phyloP scores from a whole-genome alignment of 2,329 filamentous ascomycete genomes.

The Xylariaceae sp. region DNA sequence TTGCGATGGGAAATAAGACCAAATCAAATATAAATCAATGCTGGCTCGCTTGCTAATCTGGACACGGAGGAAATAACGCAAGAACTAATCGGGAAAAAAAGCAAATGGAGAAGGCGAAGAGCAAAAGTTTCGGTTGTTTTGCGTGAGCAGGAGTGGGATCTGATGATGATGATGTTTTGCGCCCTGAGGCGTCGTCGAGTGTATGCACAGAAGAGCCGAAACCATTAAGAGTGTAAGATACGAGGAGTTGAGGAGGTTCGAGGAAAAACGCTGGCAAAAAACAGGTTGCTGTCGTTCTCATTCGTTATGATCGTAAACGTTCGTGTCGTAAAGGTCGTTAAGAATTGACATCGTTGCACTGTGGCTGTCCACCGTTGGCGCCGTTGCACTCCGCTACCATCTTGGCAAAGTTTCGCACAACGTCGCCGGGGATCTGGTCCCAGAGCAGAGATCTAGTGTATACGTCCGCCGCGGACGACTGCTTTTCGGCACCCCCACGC shows the following conservation, averaged over 20 bases:
- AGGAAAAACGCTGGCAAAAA: neutral
- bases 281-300: constrained; percentile 16
- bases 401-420: constrained; percentile 88
- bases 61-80: constrained; percentile 28
- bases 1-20: constrained; percentile 13
- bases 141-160: constrained; percentile 34
- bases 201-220: constrained; percentile 30
- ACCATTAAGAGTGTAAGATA: constrained; percentile 22
- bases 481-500: constrained; percentile 64
- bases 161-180: constrained; percentile 25
- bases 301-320: constrained; percentile 35
- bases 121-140: constrained; percentile 27
- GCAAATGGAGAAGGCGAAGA: constrained; percentile 24
- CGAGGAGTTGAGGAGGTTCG: neutral
- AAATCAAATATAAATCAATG: constrained; percentile 29
- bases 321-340: constrained; percentile 36
- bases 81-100: constrained; percentile 31
- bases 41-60: constrained; percentile 38
- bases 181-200: constrained; percentile 31
- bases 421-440: constrained; percentile 89
- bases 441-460: constrained; percentile 90
- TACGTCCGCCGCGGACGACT: constrained; percentile 72
- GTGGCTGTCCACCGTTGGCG: constrained; percentile 40
- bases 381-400: constrained; percentile 77
- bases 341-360: constrained; percentile 43